These are phyloP conservation scores for Annulohypoxylon truncatum DNA, from an alignment of 2,329 filamentous ascomycete genomes.

Conservation along the genomic window DNA sequence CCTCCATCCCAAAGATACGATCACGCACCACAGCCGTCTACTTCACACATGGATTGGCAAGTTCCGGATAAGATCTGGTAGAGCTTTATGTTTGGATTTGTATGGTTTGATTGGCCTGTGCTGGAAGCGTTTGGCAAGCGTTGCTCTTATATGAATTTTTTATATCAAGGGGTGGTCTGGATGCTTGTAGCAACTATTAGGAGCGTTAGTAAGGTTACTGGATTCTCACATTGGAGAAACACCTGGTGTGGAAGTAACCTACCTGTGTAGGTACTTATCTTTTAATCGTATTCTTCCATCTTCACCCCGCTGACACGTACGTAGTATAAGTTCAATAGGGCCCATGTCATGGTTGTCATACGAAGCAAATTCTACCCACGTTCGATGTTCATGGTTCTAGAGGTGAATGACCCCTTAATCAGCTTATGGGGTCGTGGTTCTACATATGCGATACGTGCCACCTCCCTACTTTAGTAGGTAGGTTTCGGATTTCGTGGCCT, in stretches of 20 bases:
- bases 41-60: background rate
- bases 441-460: slow-evolving; percentile 27
- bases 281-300: slow-evolving; percentile 3
- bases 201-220: slow-evolving; percentile 4
- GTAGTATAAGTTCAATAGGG: background rate
- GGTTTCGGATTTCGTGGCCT: slow-evolving; percentile 18
- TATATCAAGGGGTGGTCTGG: background rate
- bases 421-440: slow-evolving; percentile 14
- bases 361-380: slow-evolving; percentile 4
- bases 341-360: slow-evolving; percentile 12
- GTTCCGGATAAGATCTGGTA: background rate
- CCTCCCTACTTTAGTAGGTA: slow-evolving; percentile 37
- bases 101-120: background rate
- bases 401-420: slow-evolving; percentile 16
- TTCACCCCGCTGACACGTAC: background rate
- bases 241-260: slow-evolving; percentile 27
- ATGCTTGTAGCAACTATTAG: background rate
- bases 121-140: background rate
- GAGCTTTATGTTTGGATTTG: background rate
- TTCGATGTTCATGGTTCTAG: background rate
- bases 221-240: slow-evolving; percentile 16
- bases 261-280: background rate
- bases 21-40: background rate
- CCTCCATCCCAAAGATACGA: background rate
- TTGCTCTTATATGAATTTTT: background rate